Conservation (phyloP, 352 stramenopile species). For the Globisporangium nodosum region DNA sequence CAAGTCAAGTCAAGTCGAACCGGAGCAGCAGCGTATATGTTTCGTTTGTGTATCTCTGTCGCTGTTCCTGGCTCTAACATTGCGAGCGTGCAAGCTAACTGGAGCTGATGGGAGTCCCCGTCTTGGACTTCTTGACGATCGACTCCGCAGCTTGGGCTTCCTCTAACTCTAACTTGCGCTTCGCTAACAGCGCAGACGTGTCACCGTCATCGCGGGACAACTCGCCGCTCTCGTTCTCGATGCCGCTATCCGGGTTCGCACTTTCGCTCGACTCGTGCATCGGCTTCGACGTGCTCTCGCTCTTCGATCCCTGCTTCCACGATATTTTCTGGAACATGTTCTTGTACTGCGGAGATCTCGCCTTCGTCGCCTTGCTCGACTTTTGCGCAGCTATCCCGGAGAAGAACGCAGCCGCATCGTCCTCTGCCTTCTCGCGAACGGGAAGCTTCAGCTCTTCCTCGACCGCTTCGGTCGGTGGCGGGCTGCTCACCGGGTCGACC, state of each 20-base stretch:
- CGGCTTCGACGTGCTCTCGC: conserved; percentile 16
- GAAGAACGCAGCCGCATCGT: conserved; percentile 46
- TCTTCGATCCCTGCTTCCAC: conserved; percentile 33
- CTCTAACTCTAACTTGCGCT: conserved; percentile 63
- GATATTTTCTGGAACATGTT: conserved; percentile 78
- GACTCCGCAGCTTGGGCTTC: conserved; percentile 42
- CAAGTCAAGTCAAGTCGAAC: neutral
- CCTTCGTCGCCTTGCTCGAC: conserved; percentile 29
- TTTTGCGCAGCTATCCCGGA: conserved; percentile 37
- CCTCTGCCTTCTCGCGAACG: conserved; percentile 47
- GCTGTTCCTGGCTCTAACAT: conserved; percentile 1
- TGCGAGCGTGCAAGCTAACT: conserved; percentile 23
- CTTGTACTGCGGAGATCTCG: conserved; percentile 57
- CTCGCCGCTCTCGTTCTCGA: conserved; percentile 23
- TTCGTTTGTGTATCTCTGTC: neutral
- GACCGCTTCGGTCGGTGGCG: conserved; percentile 17
- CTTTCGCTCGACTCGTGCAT: conserved; percentile 10
- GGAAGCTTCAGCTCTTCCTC: conserved; percentile 58
- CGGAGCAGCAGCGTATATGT: neutral
- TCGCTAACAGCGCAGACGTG: conserved; percentile 25
- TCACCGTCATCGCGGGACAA: conserved; percentile 12
- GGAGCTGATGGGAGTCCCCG: conserved; percentile 64
- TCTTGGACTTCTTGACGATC: conserved; percentile 70
- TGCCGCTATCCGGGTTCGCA: conserved; percentile 16
- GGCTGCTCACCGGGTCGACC: conserved; percentile 9